These are phyloP conservation scores for Linderniella brevidens DNA, from an alignment of 257 asterid genomes.

Conservation along the genomic window DNA sequence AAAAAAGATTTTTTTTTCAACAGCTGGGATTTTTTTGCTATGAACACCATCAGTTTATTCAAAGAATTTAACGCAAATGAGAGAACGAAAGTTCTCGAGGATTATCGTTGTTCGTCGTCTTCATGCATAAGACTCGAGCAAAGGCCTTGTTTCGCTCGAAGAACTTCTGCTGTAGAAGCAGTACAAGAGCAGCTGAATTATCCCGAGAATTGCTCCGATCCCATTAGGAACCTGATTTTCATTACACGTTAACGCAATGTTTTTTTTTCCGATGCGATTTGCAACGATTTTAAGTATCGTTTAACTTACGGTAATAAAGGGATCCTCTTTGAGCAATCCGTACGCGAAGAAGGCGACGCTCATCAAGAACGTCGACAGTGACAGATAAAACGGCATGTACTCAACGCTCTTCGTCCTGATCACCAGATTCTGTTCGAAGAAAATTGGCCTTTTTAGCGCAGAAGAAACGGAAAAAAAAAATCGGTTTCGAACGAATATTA, in stretches of 20 bases:
- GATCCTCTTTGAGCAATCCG: conserved; percentile 55
- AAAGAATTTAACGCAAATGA: too few species aligned
- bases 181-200: conserved; percentile 50
- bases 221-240: conserved; percentile 63
- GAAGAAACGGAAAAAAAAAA: not conserved
- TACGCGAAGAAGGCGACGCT: conserved; percentile 67
- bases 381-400: conserved; percentile 81
- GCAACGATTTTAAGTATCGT: not conserved
- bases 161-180: conserved; percentile 31
- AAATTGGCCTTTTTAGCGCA: conserved; percentile 1
- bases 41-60: too few species aligned
- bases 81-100: too few species aligned
- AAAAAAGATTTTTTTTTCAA: too few species aligned
- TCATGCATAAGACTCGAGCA: conserved; percentile 48
- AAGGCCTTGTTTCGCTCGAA: conserved; percentile 20
- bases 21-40: too few species aligned
- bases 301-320: conserved; percentile 53
- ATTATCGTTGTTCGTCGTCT: too few species aligned
- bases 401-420: conserved; percentile 71
- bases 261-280: not conserved
- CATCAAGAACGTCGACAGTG: conserved; percentile 77
- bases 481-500: too few species aligned
- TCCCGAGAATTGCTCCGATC: conserved; percentile 67
- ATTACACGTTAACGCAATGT: not conserved
- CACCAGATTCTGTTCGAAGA: conserved; percentile 49